phyloP scores from a whole-genome alignment of 1,284 basidiomycete species.

The Phellinidium pouzarii region DNA sequence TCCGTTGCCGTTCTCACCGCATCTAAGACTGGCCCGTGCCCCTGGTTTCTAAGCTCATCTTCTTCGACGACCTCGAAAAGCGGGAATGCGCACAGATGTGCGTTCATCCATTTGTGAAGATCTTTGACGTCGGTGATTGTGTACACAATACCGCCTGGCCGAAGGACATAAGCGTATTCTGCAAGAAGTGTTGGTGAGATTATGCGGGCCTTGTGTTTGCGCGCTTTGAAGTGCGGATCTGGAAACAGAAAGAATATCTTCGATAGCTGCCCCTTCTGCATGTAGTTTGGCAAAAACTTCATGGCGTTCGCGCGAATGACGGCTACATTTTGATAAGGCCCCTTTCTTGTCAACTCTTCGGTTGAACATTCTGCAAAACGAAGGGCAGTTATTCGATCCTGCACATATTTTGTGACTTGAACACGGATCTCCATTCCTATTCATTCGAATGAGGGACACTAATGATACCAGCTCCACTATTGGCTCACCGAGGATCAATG shows the following conservation, averaged over 20 bases:
- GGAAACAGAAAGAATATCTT: conserved; percentile 98
- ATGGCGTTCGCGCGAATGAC: conserved; percentile 95
- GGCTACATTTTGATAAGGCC: conserved; percentile 85
- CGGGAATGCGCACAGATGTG: conserved; percentile 81
- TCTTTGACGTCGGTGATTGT: conserved; percentile 97
- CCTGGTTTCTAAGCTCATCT: conserved; percentile 64
- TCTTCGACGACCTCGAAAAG: conserved; percentile 80
- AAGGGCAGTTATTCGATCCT: conserved; percentile 88
- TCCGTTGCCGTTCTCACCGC: conserved; percentile 86
- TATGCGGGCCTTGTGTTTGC: conserved; percentile 95
- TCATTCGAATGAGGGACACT: conserved; percentile 5
- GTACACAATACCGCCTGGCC: conserved; percentile 90
- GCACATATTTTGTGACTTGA: conserved; percentile 94
- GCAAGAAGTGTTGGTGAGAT: conserved; percentile 54
- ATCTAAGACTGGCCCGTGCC: conserved; percentile 68
- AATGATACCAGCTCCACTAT: neutral
- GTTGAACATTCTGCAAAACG: conserved; percentile 44
- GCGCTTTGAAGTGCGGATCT: conserved; percentile 96
- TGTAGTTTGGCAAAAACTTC: conserved; percentile 99
- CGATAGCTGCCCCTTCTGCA: conserved; percentile 82
- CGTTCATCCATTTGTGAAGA: conserved; percentile 93
- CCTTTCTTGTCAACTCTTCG: conserved; percentile 26
- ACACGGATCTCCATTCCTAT: conserved; percentile 95
- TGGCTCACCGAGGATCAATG: conserved; percentile 84
- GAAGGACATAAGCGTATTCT: conserved; percentile 88